Evolutionary conservation across 306 rosid species (phyloP).

Genomic region (Prunus mira): DNA sequence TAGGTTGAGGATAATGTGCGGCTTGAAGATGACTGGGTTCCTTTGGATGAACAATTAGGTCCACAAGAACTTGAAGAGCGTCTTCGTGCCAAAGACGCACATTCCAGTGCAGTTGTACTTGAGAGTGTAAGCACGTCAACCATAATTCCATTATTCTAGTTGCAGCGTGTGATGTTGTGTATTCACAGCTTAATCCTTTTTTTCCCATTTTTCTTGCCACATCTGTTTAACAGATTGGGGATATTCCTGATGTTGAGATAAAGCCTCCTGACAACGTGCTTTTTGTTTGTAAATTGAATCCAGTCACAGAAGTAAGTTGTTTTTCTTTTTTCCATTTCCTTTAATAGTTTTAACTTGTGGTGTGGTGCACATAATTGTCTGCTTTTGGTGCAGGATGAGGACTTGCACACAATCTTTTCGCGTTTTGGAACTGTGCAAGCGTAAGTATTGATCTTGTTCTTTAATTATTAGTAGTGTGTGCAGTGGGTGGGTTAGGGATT

Average conservation of each 20-base stretch:
- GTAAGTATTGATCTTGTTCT: constrained; percentile 50
- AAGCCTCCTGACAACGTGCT: constrained; percentile 93
- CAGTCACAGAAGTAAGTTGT: constrained; percentile 82
- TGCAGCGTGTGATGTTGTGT: not conserved
- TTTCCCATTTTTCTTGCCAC: constrained; percentile 18
- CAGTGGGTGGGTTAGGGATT: not conserved
- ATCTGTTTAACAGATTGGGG: constrained; percentile 64
- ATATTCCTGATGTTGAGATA: constrained; percentile 95
- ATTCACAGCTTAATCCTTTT: not conserved
- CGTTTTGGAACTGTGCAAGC: constrained; percentile 78
- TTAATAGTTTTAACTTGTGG: not conserved
- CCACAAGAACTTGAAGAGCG: constrained; percentile 81
- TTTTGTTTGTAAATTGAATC: constrained; percentile 92
- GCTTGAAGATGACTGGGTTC: constrained; percentile 99
- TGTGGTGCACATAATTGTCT: not conserved
- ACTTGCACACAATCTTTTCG: constrained; percentile 89
- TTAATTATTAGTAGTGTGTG: constrained; percentile 7
- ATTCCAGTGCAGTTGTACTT: constrained; percentile 91
- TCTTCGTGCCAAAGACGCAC: constrained; percentile 78
- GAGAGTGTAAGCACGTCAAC: constrained; percentile 69
- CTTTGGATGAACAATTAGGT: constrained; percentile 82
- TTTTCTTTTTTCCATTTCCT: not conserved
- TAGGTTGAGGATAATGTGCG: constrained; percentile 83
- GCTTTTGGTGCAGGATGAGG: constrained; percentile 70
- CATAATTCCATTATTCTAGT: not conserved